Evolutionary conservation across 305 asterid genomes (phyloP).

Genomic region (Plantago lanceolata): DNA sequence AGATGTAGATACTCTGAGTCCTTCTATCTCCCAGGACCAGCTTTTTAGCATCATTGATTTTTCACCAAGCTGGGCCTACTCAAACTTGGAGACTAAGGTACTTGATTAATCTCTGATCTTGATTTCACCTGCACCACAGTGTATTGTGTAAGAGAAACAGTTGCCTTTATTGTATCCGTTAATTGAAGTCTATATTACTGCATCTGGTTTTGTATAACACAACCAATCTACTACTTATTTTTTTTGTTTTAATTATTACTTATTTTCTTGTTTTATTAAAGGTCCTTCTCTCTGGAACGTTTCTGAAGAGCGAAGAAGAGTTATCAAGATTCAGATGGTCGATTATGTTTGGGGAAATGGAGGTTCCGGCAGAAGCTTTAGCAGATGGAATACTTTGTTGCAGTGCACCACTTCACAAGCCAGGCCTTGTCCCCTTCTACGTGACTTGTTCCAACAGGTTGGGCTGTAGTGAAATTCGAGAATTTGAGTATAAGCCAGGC

Average conservation of each 20-base stretch:
- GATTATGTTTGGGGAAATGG: conserved; percentile 88
- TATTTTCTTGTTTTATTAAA: conserved; percentile 29
- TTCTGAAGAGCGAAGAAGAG: conserved; percentile 56
- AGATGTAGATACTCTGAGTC: conserved; percentile 57
- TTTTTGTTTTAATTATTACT: not conserved
- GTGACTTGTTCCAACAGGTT: conserved; percentile 76
- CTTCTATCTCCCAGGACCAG: conserved; percentile 85
- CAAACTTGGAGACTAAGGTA: conserved; percentile 74
- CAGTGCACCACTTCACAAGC: conserved; percentile 61
- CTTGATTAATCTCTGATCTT: conserved; percentile 8
- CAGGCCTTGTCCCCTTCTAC: conserved; percentile 75
- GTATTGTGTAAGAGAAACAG: not conserved
- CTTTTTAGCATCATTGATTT: conserved; percentile 81
- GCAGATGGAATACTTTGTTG: conserved; percentile 71
- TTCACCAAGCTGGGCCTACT: conserved; percentile 76
- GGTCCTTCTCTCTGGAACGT: conserved; percentile 68
- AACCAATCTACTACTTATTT: not conserved
- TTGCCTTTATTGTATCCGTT: not conserved
- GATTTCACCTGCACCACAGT: not conserved
- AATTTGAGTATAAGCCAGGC: conserved; percentile 65
- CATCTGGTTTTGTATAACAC: not conserved
- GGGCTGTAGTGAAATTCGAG: conserved; percentile 91
- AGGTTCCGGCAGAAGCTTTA: conserved; percentile 75
- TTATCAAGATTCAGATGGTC: conserved; percentile 61
- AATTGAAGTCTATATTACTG: not conserved